Evolutionary conservation across 352 stramenopile species (phyloP), one percentile per base, ranked within the genome.

Genomic region (Paralagenidium karlingii): DNA sequence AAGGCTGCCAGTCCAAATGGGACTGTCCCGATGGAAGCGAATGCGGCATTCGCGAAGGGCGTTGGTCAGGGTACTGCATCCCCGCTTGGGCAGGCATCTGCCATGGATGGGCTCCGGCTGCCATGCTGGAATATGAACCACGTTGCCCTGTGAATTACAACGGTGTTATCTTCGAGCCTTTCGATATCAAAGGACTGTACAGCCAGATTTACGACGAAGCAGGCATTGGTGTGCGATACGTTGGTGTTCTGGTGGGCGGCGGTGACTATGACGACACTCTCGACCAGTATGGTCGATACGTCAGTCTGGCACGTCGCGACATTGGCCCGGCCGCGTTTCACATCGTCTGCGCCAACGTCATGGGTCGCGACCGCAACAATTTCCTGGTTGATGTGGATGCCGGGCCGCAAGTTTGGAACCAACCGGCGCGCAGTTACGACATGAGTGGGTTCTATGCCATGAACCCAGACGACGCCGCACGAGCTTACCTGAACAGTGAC

Each of bases 41-140:
- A 4, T 71, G 60, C 21, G 54, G 49, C 39, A 48, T 43, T 21
- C 57, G 57, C 26, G 40, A 48, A 1, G 60, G 54, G 6, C 47
- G 63, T 29, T 33, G 25, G 18, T 30, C 27, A 0, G 63, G 66
- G 10, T 53, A 68, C 45, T 79, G 66, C 37, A 64, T 79, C 24
- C 66, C 63, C 3, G 70, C 47, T 0, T 79, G 66, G 66, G 73
- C 71, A 38, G 66, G 63, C 37, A 68, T 79, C 40, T 79, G 66
- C 19, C 66, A 79, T 45, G 66, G 62, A 1, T 79, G 66, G 66
- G 66, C 66, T 20, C 62, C 66, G 12, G 66, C 66, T 13, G 33
- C 66, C 15, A 64, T 76, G 28, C 42, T 79, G 6, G 66, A 79
- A 31, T 38, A 53, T 1, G 66, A 79, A 16, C 66, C 66, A 0